Evolutionary conservation across 352 stramenopile species (phyloP).

Genomic region (Aphanomyces cochlioides): DNA sequence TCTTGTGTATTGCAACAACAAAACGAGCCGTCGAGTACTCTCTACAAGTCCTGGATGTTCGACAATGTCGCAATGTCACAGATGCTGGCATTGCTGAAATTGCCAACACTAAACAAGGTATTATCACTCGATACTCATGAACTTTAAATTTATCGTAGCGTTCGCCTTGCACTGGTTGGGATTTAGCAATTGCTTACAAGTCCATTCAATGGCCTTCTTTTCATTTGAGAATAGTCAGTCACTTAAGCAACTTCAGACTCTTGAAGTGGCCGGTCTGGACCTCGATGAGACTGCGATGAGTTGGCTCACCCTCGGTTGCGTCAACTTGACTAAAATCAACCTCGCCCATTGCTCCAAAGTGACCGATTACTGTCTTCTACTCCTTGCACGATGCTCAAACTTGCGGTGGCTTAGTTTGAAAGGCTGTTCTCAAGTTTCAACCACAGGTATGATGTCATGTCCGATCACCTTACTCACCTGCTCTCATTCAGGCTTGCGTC

Average conservation of each 20-base stretch:
- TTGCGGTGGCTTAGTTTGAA: conserved; percentile 48
- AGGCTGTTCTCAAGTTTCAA: conserved; percentile 45
- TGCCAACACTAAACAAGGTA: conserved; percentile 38
- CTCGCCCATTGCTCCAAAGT: conserved; percentile 48
- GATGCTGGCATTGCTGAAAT: conserved; percentile 58
- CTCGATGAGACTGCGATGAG: conserved; percentile 66
- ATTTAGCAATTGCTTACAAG: conserved; percentile 51
- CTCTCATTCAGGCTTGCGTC: too few species aligned
- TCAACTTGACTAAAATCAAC: conserved; percentile 41
- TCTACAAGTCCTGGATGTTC: conserved; percentile 46
- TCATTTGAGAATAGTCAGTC: conserved; percentile 50
- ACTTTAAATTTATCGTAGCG: neutral
- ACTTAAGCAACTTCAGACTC: conserved; percentile 34
- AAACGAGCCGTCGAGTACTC: conserved; percentile 36
- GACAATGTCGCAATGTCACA: conserved; percentile 60
- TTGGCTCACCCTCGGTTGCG: conserved; percentile 64
- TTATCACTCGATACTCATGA: neutral
- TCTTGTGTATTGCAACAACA: conserved; percentile 54
- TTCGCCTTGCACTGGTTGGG: conserved; percentile 39
- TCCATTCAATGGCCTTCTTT: conserved; percentile 74
- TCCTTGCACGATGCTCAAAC: conserved; percentile 38
- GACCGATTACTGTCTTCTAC: conserved; percentile 55
- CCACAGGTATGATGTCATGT: conserved; percentile 38
- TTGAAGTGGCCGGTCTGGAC: conserved; percentile 45
- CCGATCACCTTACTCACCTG: too few species aligned